These are phyloP conservation scores for Eragrostis tef DNA, from an alignment of 202 grass and related monocot genomes.

Conservation along the genomic window DNA sequence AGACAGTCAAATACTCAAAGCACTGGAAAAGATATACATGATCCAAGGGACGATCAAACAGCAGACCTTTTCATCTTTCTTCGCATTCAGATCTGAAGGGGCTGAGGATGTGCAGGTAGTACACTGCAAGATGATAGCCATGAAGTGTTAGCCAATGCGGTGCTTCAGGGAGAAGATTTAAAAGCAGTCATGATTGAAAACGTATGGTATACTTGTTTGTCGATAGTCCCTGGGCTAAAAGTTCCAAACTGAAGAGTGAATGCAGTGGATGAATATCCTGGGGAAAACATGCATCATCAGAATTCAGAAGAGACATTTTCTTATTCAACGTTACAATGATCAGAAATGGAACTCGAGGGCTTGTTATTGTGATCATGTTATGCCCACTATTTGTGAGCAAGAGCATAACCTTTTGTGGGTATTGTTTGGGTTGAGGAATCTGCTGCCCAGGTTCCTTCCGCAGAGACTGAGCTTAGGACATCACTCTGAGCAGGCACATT, in stretches of 20 bases:
- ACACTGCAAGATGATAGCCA: constrained; percentile 47
- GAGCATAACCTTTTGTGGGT: no score
- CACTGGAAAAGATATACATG: not conserved
- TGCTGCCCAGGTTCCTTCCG: constrained; percentile 26
- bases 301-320: constrained; percentile 31
- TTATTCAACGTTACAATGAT: constrained; percentile 6
- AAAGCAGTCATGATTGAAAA: constrained; percentile 14
- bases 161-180: not conserved
- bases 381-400: not conserved
- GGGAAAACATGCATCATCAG: not conserved
- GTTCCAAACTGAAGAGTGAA: constrained; percentile 79
- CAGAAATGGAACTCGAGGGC: not conserved
- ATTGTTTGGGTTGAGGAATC: constrained; percentile 29
- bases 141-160: constrained; percentile 31
- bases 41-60: not conserved
- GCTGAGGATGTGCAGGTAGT: constrained; percentile 59
- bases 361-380: not conserved
- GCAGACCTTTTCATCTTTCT: constrained; percentile 62
- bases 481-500: constrained; percentile 29
- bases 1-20: not conserved
- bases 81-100: constrained; percentile 53
- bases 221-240: constrained; percentile 65
- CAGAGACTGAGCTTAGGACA: constrained; percentile 19
- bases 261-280: constrained; percentile 39
- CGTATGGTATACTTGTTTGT: constrained; percentile 53